Percentiles rank a stretch among this genome's conserved stretches.
These are phyloP conservation scores for Lachancea mirantina DNA, from an alignment of 805 yeast species.

Conservation along the genomic window DNA sequence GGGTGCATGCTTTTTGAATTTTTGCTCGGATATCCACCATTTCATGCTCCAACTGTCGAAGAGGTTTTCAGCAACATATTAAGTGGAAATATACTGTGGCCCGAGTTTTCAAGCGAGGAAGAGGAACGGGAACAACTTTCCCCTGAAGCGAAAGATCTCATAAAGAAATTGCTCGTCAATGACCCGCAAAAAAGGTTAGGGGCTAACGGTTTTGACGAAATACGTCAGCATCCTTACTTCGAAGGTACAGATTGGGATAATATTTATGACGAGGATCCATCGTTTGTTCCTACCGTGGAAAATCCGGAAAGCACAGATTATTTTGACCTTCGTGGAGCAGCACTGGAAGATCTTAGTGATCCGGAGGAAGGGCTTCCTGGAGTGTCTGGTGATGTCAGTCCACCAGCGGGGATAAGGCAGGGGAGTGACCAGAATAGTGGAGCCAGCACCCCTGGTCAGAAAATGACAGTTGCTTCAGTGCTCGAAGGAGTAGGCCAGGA, in stretches of 20 bases:
- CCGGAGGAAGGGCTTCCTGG: conserved; percentile 8
- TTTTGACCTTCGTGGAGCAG: conserved; percentile 88
- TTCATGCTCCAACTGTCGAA: conserved; percentile 74
- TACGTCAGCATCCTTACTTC: conserved; percentile 74
- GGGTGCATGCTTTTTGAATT: conserved; percentile 95
- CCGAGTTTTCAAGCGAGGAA: conserved; percentile 46
- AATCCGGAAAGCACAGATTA: conserved; percentile 87
- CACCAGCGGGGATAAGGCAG: conserved; percentile 4
- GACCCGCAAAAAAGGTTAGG: conserved; percentile 72
- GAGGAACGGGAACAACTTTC: conserved; percentile 50
- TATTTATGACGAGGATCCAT: conserved; percentile 62
- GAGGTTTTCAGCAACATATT: conserved; percentile 77
- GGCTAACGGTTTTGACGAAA: conserved; percentile 68
- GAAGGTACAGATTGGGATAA: conserved; percentile 64
- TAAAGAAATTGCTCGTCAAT: conserved; percentile 50
- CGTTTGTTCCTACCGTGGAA: conserved; percentile 73
- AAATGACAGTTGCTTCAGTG: conserved; percentile 26
- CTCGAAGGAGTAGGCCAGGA: conserved; percentile 23
- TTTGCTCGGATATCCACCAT: conserved; percentile 90
- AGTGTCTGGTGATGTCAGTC: conserved; percentile 2
- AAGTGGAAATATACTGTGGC: conserved; percentile 77
- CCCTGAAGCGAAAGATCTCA: conserved; percentile 67
- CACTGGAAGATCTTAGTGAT: conserved; percentile 36
- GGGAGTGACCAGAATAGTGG: conserved; percentile 11
- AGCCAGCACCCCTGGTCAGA: conserved; percentile 18